Percentiles rank a stretch among this genome's conserved stretches.
These are phyloP conservation scores for Funneliformis caledonium DNA, from an alignment of 371 early-diverging fungal species.

Conservation along the genomic window DNA sequence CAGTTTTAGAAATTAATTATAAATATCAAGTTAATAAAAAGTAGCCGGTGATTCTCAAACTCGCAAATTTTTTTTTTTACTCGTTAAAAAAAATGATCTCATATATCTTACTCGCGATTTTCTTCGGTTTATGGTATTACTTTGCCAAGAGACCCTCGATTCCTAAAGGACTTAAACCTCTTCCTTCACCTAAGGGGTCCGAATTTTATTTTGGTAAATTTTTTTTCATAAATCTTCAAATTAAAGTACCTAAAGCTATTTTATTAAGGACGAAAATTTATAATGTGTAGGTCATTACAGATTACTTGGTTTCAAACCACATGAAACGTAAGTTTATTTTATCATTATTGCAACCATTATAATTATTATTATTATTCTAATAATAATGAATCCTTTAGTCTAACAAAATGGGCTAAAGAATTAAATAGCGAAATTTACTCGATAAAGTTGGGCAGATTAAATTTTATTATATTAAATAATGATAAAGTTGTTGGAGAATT, in stretches of 20 bases:
- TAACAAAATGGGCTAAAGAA: constrained; percentile 3
- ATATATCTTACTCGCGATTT: no score
- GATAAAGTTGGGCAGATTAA: not conserved
- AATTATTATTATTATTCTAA: not conserved
- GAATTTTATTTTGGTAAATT: not conserved
- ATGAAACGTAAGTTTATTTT: not conserved
- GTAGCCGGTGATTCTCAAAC: no score
- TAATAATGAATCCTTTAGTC: not conserved
- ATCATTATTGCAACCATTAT: not conserved
- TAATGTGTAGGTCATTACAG: not conserved
- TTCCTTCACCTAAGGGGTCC: not conserved
- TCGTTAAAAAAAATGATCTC: no score
- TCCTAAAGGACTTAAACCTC: not conserved
- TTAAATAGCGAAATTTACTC: not conserved
- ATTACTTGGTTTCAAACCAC: not conserved
- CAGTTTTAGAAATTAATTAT: no score
- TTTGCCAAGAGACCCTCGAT: not conserved
- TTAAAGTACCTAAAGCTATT: not conserved
- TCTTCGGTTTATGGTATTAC: not conserved
- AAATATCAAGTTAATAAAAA: no score
- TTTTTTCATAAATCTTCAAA: not conserved
- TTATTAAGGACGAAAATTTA: not conserved
- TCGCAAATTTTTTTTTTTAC: no score
- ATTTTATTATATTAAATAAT: constrained; percentile 9
- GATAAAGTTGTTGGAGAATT: constrained; percentile 8